These are phyloP conservation scores for Lyophyllum atratum DNA, from an alignment of 768 basidiomycete genomes.

Conservation along the genomic window DNA sequence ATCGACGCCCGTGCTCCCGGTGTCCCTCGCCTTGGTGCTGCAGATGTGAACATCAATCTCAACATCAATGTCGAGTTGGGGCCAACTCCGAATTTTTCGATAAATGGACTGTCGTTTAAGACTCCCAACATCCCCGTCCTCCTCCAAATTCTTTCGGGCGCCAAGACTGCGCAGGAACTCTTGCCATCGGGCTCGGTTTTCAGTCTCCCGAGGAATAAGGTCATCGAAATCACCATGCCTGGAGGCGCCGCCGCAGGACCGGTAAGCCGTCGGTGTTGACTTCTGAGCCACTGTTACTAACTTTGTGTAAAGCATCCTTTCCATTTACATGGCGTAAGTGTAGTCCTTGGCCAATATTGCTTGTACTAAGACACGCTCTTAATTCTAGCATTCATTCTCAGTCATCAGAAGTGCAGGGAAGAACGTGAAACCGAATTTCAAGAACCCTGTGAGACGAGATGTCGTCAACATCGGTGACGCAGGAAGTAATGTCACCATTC, in stretches of 20 bases:
- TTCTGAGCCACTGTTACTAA: background rate
- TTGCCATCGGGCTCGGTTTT: slow-evolving; percentile 32
- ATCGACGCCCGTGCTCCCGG: slow-evolving; percentile 10
- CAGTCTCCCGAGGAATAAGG: slow-evolving; percentile 34
- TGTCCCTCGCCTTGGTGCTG: slow-evolving; percentile 6
- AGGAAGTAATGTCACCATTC: slow-evolving; percentile 51
- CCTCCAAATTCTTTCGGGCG: slow-evolving; percentile 46
- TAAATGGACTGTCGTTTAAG: slow-evolving; percentile 31
- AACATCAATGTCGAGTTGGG: slow-evolving; percentile 14
- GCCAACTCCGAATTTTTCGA: slow-evolving; percentile 20
- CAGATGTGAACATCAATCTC: slow-evolving; percentile 18
- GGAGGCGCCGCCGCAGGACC: slow-evolving; percentile 22
- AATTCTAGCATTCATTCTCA: slow-evolving; percentile 31
- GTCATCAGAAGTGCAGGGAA: slow-evolving; percentile 36
- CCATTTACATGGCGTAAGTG: slow-evolving; percentile 40
- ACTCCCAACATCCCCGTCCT: slow-evolving; percentile 43
- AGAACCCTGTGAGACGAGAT: slow-evolving; percentile 51
- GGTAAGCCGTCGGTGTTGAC: slow-evolving; percentile 8
- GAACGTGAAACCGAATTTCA: slow-evolving; percentile 28
- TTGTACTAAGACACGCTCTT: background rate
- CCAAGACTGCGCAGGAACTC: slow-evolving; percentile 30
- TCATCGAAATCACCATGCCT: slow-evolving; percentile 40
- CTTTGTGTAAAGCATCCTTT: slow-evolving; percentile 30
- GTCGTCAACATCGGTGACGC: slow-evolving; percentile 43
- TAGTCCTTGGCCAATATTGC: background rate